Evolutionary conservation across 805 yeast species (phyloP).

Genomic region (Candida taoyuanica): DNA sequence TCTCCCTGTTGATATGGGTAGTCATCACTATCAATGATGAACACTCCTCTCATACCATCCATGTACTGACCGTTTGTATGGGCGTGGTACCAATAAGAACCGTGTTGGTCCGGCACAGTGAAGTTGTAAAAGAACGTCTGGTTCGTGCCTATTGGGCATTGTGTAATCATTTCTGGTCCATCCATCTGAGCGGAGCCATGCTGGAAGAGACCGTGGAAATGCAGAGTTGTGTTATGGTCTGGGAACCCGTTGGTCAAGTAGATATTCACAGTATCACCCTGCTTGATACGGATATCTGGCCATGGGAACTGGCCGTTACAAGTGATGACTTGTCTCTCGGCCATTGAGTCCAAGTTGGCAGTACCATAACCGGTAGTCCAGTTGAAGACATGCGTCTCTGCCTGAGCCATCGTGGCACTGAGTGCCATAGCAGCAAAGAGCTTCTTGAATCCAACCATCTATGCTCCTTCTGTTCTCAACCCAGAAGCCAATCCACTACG

Average conservation of each 20-base stretch:
- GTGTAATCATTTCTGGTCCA: conserved; percentile 85
- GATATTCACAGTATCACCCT: conserved; percentile 74
- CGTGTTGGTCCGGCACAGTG: conserved; percentile 74
- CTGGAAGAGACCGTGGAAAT: conserved; percentile 89
- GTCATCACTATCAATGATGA: conserved; percentile 58
- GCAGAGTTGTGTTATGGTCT: conserved; percentile 63
- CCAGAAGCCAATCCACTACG: too few species aligned
- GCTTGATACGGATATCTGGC: conserved; percentile 73
- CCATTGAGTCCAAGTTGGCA: conserved; percentile 37
- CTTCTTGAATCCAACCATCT: conserved; percentile 10
- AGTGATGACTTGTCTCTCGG: conserved; percentile 38
- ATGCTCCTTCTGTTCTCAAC: too few species aligned
- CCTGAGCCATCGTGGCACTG: conserved; percentile 7
- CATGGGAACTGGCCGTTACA: conserved; percentile 65
- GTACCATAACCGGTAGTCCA: conserved; percentile 61
- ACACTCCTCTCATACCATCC: conserved; percentile 84
- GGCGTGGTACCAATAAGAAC: conserved; percentile 97
- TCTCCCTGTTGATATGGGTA: conserved; percentile 46
- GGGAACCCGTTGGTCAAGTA: conserved; percentile 70
- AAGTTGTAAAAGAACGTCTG: conserved; percentile 77
- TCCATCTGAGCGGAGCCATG: conserved; percentile 76
- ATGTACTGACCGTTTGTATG: conserved; percentile 88
- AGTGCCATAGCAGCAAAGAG: conserved; percentile 6
- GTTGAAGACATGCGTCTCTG: conserved; percentile 53
- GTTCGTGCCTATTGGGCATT: conserved; percentile 89